Evolutionary conservation across 75 land plant species (phyloP).

Genomic region (Selaginella moellendorffii): DNA sequence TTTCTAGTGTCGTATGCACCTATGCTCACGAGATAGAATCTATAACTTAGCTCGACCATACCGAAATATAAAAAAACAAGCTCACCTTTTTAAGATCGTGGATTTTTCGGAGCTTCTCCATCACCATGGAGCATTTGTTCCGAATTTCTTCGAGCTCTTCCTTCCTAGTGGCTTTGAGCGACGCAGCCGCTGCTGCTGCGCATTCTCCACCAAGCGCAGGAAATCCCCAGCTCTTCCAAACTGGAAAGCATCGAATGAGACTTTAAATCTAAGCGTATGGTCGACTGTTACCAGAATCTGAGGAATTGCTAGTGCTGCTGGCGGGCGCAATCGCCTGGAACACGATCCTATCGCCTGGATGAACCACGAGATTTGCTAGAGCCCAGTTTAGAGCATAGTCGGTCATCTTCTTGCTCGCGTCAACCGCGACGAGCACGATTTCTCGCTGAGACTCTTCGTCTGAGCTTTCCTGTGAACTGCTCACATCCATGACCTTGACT

Average conservation of each 20-base stretch:
- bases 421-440: background rate
- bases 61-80: too few relatives aligned
- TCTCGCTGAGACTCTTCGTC: background rate
- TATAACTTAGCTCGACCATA: too few relatives aligned
- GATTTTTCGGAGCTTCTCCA: constrained; percentile 45
- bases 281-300: too few relatives aligned
- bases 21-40: constrained; percentile 16
- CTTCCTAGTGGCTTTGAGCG: background rate
- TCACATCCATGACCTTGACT: too few relatives aligned
- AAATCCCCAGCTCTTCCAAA: background rate
- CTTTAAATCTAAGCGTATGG: too few relatives aligned
- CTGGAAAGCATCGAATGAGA: too few relatives aligned
- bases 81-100: constrained; percentile 67
- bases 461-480: too few relatives aligned
- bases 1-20: constrained; percentile 53
- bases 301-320: too few relatives aligned
- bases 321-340: background rate
- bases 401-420: background rate
- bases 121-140: constrained; percentile 41
- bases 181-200: background rate
- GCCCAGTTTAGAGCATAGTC: background rate
- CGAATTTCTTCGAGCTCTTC: constrained; percentile 22
- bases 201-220: background rate
- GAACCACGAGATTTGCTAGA: background rate
- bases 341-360: background rate